Evolutionary conservation across 208 protist species (phyloP), one percentile per base, ranked within the genome.

Genomic region (Trypanosoma boissoni): DNA sequence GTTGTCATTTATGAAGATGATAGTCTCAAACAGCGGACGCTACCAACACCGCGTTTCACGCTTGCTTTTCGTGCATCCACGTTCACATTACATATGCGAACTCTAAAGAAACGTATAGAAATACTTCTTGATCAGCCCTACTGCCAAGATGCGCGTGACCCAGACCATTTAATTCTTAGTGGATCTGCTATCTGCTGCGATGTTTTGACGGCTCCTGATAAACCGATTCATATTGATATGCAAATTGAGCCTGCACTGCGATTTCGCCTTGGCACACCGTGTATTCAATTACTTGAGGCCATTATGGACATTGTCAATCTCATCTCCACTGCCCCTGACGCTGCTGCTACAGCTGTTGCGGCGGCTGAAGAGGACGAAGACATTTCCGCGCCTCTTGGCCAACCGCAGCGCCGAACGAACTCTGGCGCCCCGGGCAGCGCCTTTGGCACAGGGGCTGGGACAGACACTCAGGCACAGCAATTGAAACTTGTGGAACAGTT

Each of bases 251-350:
- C 68, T 0, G 58, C 72, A 12, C 58, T 88, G 32, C 68, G 53
- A n/a, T 61, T 80, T 44, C 58, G 72, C 42, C 37, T 91, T 27
- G 83, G 84, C 48, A 94, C 88, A 18, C 70, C 88, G 14, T 87
- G 80, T 44, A 83, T 90, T 37, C 78, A 91, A 62, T 63, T 94
- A 26, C 60, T 90, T 7, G 83, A 94, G 69, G 58, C 62, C 26
- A 56, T 88, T 14, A 89, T 91, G 77, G 88, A 94, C 57, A 77
- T 94, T 48, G 46, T 79, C 4, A 88, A 90, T 42, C 54, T 94
- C 28, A 54, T 81, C 26, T 24, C 88, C 21, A 78, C 72, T 2
- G 58, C 67, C 0, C 56, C 80, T 27, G 59, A 78, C 58, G 44
- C 45, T 21, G 24, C 53, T 14, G 26, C 41, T 8, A 23, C 24